Evolutionary conservation across 1,284 basidiomycete species (phyloP).

Genomic region (Ganoderma sp.): DNA sequence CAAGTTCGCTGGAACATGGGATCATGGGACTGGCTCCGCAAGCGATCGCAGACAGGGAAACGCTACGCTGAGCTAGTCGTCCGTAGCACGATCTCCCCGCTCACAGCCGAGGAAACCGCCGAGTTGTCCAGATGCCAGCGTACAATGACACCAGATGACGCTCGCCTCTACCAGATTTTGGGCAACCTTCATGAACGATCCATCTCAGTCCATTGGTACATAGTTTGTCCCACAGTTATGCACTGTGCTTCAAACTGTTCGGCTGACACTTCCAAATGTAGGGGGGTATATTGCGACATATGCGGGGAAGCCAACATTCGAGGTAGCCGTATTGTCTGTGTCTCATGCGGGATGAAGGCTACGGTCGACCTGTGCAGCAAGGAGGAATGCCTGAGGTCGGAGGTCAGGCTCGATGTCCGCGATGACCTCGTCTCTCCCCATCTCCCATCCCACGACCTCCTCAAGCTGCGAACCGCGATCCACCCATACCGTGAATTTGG

Average conservation of each 20-base stretch:
- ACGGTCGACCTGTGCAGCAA: conserved; percentile 11
- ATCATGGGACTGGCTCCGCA: conserved; percentile 3
- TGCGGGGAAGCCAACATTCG: not conserved
- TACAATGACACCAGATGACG: not conserved
- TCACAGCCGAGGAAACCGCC: conserved; percentile 1
- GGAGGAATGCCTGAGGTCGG: not conserved
- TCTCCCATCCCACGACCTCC: conserved; percentile 3
- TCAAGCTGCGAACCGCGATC: conserved; percentile 11
- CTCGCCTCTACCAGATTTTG: not conserved
- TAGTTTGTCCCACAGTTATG: not conserved
- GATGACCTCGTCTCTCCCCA: conserved; percentile 1
- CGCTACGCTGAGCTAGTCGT: conserved; percentile 2
- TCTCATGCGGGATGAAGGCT: not conserved
- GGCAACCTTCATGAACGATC: not conserved
- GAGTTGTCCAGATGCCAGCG: conserved; percentile 9
- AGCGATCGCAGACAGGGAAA: conserved; percentile 5
- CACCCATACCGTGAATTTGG: conserved; percentile 5
- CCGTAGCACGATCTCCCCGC: not conserved
- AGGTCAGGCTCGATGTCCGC: not conserved
- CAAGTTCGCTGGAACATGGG: conserved; percentile 17
- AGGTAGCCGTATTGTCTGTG: conserved; percentile 14
- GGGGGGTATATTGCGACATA: conserved; percentile 5
- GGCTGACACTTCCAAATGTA: not conserved
- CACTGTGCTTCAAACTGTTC: not conserved
- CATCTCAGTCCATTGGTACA: conserved; percentile 1